Evolutionary conservation across 345 rosid species (phyloP).

Genomic region (Hevea brasiliensis): DNA sequence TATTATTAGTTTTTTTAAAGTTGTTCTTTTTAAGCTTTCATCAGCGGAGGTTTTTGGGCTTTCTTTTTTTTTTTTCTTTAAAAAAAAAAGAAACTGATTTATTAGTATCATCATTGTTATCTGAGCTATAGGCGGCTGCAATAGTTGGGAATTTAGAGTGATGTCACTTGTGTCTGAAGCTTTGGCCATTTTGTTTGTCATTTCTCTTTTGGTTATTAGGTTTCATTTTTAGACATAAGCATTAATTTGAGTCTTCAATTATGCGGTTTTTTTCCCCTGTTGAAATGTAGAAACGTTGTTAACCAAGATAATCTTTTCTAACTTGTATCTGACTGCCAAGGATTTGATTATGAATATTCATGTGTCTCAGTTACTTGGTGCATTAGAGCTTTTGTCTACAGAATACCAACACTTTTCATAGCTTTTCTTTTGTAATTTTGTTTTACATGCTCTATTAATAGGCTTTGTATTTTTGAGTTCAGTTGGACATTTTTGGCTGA

Average conservation of each 20-base stretch:
- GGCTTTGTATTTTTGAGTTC: background rate
- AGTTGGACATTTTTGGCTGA: constrained; percentile 3
- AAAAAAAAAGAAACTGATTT: no score
- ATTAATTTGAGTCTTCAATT: background rate
- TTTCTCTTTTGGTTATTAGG: background rate
- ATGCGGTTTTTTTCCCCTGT: background rate
- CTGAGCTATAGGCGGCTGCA: background rate
- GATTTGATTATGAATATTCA: background rate
- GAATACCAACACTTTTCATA: background rate
- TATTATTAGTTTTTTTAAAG: background rate
- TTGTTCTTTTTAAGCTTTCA: no score
- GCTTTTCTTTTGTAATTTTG: constrained; percentile 9
- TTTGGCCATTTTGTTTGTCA: background rate
- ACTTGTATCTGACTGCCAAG: background rate
- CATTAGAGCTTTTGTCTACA: background rate
- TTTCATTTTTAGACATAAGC: no score
- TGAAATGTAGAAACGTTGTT: background rate
- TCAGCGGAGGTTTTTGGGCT: no score
- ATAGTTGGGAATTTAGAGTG: background rate
- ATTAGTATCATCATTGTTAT: no score
- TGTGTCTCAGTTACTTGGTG: background rate
- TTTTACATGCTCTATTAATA: background rate
- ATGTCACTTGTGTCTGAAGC: background rate
- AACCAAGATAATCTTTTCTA: background rate
- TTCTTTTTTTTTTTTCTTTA: no score